Evolutionary conservation across 371 early-diverging fungal species (phyloP).

Genomic region (Mucor indicus): DNA sequence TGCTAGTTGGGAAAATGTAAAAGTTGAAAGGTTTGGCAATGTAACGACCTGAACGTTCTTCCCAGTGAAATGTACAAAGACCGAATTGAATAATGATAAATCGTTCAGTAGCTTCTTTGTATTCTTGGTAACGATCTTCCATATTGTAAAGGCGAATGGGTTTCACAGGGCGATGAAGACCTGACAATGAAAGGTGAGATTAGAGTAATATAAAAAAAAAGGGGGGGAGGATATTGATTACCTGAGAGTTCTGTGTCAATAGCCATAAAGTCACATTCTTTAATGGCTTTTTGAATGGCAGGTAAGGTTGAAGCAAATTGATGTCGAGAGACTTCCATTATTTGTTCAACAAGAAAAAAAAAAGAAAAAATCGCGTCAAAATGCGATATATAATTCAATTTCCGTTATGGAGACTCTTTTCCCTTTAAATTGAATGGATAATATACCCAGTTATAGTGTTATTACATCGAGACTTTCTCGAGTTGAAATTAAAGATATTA

Average conservation of each 20-base stretch:
- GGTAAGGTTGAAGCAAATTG: conserved; percentile 61
- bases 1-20: conserved; percentile 78
- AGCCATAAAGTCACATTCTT: conserved; percentile 75
- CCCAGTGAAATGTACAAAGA: conserved; percentile 74
- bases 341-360: neutral
- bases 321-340: conserved; percentile 76
- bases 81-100: conserved; percentile 81
- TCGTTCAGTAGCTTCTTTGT: conserved; percentile 51
- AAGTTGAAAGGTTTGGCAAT: conserved; percentile 85
- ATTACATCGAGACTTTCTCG: no score
- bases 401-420: no score
- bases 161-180: conserved; percentile 37
- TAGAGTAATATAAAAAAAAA: neutral
- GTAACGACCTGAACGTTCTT: conserved; percentile 56
- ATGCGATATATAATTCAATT: no score
- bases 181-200: conserved; percentile 6
- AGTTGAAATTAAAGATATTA: no score
- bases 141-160: conserved; percentile 46
- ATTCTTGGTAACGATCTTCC: conserved; percentile 66
- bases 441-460: no score
- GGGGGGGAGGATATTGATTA: conserved; percentile 1
- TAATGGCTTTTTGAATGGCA: conserved; percentile 61
- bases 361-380: neutral
- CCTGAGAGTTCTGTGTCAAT: conserved; percentile 89
- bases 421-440: no score